phyloP scores from a whole-genome alignment of 805 yeast species.

The Candida mattraensis region DNA sequence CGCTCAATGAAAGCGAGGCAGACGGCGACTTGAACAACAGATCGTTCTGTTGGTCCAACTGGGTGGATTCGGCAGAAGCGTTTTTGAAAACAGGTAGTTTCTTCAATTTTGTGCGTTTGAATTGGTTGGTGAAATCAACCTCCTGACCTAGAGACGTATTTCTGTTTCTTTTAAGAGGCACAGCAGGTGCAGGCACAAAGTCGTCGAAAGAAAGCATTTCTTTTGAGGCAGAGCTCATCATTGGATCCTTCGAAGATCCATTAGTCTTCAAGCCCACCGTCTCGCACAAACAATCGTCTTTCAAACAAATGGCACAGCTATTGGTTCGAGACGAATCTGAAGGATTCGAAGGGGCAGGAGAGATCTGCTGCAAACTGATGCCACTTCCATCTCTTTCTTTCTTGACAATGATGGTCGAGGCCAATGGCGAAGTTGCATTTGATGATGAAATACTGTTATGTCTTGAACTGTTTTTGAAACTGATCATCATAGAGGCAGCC shows the following conservation, averaged over 20 bases:
- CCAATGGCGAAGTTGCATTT: constrained; percentile 19
- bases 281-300: constrained; percentile 70
- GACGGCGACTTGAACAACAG: constrained; percentile 27
- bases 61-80: constrained; percentile 7
- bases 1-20: constrained; percentile 16
- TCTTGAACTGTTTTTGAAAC: constrained; percentile 29
- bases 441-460: constrained; percentile 26
- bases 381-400: constrained; percentile 10
- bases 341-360: constrained; percentile 52
- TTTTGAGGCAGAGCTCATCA: too few relatives aligned
- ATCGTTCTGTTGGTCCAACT: constrained; percentile 22
- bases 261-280: constrained; percentile 42
- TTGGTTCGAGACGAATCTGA: constrained; percentile 38
- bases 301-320: constrained; percentile 62
- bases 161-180: constrained; percentile 48
- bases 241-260: constrained; percentile 9
- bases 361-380: constrained; percentile 28
- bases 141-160: constrained; percentile 33
- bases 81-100: constrained; percentile 25
- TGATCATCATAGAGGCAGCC: constrained; percentile 32
- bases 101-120: constrained; percentile 31
- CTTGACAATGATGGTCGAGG: constrained; percentile 4
- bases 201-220: constrained; percentile 13
- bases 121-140: constrained; percentile 56
- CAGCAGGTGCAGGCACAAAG: constrained; percentile 66